Percentiles rank a stretch among this genome's conserved stretches.
These are phyloP conservation scores for Fusarium stilboides DNA, from an alignment of 2,329 filamentous ascomycete genomes.

Conservation along the genomic window DNA sequence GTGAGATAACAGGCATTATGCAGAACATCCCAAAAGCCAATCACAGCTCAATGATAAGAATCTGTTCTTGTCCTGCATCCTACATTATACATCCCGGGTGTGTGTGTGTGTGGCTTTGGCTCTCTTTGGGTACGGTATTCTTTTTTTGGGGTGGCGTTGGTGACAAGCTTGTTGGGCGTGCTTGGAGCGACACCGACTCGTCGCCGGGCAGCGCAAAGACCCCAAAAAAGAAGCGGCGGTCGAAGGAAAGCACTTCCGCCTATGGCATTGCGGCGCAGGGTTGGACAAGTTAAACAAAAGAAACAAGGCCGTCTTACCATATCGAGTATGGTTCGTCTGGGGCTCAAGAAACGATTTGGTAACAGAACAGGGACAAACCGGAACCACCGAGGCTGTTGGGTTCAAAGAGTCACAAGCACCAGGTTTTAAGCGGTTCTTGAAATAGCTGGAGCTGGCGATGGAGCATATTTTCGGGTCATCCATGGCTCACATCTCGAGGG, in stretches of 20 bases:
- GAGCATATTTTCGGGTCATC: constrained; percentile 26
- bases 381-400: constrained; percentile 39
- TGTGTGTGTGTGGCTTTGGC: constrained; percentile 29
- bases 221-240: constrained; percentile 36
- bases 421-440: constrained; percentile 24
- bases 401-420: constrained; percentile 34
- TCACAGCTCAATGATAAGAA: constrained; percentile 52
- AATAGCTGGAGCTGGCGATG: constrained; percentile 33
- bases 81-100: constrained; percentile 15
- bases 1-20: constrained; percentile 56
- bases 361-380: constrained; percentile 49
- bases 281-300: constrained; percentile 41
- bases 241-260: constrained; percentile 28
- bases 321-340: constrained; percentile 38
- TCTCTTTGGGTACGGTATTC: constrained; percentile 35
- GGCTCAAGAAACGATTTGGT: constrained; percentile 49
- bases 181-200: constrained; percentile 35
- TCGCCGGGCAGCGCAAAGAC: constrained; percentile 26
- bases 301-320: constrained; percentile 38
- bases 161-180: constrained; percentile 30
- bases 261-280: constrained; percentile 30
- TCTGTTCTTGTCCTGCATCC: constrained; percentile 25
- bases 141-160: constrained; percentile 46
- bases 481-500: constrained; percentile 24
- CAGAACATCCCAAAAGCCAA: constrained; percentile 51